Base-by-base conservation (phyloP, 176 grass and related monocot genomes). In the Oryza punctata region DNA sequence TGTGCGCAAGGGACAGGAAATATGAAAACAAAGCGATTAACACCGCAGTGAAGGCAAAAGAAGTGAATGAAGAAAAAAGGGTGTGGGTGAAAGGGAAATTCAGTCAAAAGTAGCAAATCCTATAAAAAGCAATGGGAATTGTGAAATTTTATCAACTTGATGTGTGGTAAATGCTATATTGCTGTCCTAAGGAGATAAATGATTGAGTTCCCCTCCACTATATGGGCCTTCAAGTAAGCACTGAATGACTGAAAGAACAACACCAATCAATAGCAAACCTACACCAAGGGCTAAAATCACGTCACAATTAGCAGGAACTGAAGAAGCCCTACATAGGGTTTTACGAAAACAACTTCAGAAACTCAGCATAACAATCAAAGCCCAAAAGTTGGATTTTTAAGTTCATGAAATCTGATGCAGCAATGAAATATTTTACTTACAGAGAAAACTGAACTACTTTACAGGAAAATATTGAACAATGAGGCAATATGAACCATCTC, bases 381-480 rank as follows among this genome's bases (percentile, higher is more conserved):
- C 68, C 57, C 24, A 32, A 69, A 32, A 18, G 26, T 73, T 65
- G 21, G 13, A 7, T 18, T 70, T 52, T 69, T 35, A 49, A 37
- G 65, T 43, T 77, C 14, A 43, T 57, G 19, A 57, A n/a, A 57
- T 57, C 52, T 10, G 69, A 44, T 7, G 63, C 29, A 67, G 7
- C 7, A 65, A 44, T 63, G 4, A 88, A 78, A 40, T 23, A 74
- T 35, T 23, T 41, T 67, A 54, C 32, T 74, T 14, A 59, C 46
- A 82, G 79, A 50, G 18, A 27, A 71, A 79, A 47, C 76, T 78
- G 87, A 77, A 79, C 24, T 82, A 43, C 12, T 54, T 84, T 61
- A 79, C 26, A 84, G 18, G 59, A 78, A 44, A 25, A 78, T 19
- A 71, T 71, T 63, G 30, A 18, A 77, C 18, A 78, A 46, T 59